phyloP scores from a whole-genome alignment of 192 early-diverging fungal genomes.

The Umbelopsis sp. region DNA sequence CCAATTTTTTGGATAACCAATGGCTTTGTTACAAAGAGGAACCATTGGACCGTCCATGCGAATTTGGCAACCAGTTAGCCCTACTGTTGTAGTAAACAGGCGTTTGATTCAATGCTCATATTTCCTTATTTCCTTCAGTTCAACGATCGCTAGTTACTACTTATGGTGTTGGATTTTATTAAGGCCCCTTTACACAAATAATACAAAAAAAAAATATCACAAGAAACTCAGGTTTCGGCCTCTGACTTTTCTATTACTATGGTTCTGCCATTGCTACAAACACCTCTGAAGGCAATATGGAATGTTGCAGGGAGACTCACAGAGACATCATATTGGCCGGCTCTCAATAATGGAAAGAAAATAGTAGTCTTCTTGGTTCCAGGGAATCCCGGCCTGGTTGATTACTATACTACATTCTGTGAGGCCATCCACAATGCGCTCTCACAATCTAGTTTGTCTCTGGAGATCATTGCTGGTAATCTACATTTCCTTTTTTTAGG shows the following conservation, averaged over 20 bases:
- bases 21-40: too few species aligned
- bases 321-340: conserved; percentile 45
- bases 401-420: conserved; percentile 82
- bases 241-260: not conserved
- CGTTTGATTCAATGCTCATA: too few species aligned
- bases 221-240: too few species aligned
- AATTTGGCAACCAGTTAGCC: too few species aligned
- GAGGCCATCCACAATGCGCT: conserved; percentile 52
- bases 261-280: conserved; percentile 14
- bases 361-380: conserved; percentile 58
- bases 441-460: conserved; percentile 20
- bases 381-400: conserved; percentile 81
- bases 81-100: too few species aligned
- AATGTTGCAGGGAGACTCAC: conserved; percentile 34
- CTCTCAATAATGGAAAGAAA: conserved; percentile 19
- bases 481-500: not conserved
- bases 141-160: too few species aligned
- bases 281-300: conserved; percentile 34
- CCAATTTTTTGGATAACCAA: too few species aligned
- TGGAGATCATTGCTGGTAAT: conserved; percentile 68
- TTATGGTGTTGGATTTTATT: too few species aligned
- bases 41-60: too few species aligned
- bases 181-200: too few species aligned
- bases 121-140: too few species aligned
- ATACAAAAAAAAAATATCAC: too few species aligned